Evolutionary conservation across 169 alveolate genomes (phyloP).

Genomic region (Pseudocohnilembus persalinus): DNA sequence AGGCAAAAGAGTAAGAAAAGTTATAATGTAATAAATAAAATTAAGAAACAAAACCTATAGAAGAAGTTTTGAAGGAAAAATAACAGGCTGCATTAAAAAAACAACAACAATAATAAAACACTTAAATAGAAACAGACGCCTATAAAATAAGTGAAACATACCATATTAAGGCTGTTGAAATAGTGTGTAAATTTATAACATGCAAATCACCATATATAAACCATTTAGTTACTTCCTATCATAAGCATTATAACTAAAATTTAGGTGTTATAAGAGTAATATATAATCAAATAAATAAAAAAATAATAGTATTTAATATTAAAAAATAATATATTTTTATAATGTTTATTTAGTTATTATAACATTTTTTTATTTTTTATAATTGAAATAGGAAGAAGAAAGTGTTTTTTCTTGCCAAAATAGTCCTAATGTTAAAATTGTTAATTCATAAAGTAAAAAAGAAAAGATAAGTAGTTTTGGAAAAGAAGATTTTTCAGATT

Average conservation of each 20-base stretch:
- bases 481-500: too few relatives aligned
- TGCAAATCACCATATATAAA: slow-evolving; percentile 39
- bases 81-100: neutral
- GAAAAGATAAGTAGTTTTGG: too few relatives aligned
- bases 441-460: too few relatives aligned
- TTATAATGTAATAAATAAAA: neutral
- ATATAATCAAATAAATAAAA: too few relatives aligned
- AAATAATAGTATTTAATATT: too few relatives aligned
- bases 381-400: neutral
- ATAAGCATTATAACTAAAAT: slow-evolving; percentile 42
- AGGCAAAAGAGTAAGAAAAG: neutral
- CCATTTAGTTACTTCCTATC: slow-evolving; percentile 43
- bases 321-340: too few relatives aligned
- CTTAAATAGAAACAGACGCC: slow-evolving; percentile 20
- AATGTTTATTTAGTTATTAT: neutral
- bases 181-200: slow-evolving; percentile 31
- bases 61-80: neutral
- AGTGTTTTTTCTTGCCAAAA: neutral
- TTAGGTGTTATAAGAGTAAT: slow-evolving; percentile 6
- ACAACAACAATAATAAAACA: neutral
- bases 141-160: slow-evolving; percentile 32
- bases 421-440: too few relatives aligned
- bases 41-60: neutral
- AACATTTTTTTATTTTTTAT: too few relatives aligned
- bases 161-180: slow-evolving; percentile 42